phyloP scores from a whole-genome alignment of 495 filamentous ascomycete species.

The Trichoderma reesei region DNA sequence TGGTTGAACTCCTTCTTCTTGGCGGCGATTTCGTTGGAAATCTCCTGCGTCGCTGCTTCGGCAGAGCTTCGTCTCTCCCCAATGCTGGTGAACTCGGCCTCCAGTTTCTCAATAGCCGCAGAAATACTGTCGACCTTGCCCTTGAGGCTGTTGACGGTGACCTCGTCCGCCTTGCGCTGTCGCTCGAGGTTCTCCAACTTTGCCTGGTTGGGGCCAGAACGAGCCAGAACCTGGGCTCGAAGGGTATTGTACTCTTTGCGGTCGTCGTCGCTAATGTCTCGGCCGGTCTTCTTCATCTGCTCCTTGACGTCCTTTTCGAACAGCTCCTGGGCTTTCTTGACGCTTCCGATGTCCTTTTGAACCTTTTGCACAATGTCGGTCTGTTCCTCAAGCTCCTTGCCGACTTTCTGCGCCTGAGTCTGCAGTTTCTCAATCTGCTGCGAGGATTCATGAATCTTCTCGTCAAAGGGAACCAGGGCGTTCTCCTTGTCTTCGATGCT shows the following conservation, averaged over 20 bases:
- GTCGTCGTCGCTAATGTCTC: conserved; percentile 75
- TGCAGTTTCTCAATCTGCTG: conserved; percentile 57
- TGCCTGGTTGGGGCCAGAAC: conserved; percentile 69
- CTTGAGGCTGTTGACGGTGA: conserved; percentile 74
- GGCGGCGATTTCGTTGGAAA: conserved; percentile 64
- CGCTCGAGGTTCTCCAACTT: conserved; percentile 76
- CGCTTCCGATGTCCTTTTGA: conserved; percentile 67
- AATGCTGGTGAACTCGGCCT: conserved; percentile 60
- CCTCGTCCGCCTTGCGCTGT: conserved; percentile 80
- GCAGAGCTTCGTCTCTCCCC: conserved; percentile 53
- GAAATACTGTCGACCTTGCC: conserved; percentile 74
- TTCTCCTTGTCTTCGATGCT: conserved; percentile 82
- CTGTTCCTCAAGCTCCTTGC: conserved; percentile 66
- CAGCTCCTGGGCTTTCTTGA: conserved; percentile 81
- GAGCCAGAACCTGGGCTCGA: conserved; percentile 75
- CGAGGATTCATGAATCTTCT: conserved; percentile 79
- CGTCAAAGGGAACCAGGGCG: conserved; percentile 75
- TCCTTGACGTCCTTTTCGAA: conserved; percentile 85
- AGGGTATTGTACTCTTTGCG: conserved; percentile 83
- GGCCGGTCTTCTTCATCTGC: conserved; percentile 71
- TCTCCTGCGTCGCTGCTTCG: conserved; percentile 51
- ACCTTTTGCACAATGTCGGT: conserved; percentile 53
- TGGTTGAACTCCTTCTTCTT: conserved; percentile 89
- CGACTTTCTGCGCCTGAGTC: conserved; percentile 56
- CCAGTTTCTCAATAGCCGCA: conserved; percentile 60